These are phyloP conservation scores for Chloris gayana DNA, from an alignment of 176 grass and related monocot genomes.

Conservation along the genomic window DNA sequence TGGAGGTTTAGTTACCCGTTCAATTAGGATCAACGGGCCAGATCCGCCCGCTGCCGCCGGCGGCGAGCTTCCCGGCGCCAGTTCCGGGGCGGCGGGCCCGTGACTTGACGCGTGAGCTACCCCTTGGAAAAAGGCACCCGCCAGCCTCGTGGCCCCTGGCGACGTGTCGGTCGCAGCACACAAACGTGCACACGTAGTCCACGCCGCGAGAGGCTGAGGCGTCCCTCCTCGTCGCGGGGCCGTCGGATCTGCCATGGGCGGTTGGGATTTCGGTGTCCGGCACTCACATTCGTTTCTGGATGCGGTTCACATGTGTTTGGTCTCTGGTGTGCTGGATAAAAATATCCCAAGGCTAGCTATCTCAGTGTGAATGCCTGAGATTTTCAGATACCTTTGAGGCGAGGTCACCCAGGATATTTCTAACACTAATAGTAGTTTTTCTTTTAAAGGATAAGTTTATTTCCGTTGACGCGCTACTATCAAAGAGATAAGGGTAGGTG, in stretches of 20 bases:
- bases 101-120: constrained; percentile 42
- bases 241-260: constrained; percentile 22
- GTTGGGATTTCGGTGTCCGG: background rate
- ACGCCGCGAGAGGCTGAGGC: background rate
- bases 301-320: background rate
- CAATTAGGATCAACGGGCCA: background rate
- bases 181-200: background rate
- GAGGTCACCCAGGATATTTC: background rate
- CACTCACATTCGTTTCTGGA: background rate
- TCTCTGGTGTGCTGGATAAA: background rate
- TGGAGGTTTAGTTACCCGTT: background rate
- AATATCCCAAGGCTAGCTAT: background rate
- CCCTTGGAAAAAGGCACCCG: constrained; percentile 4
- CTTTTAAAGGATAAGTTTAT: background rate
- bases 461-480: constrained; percentile 4
- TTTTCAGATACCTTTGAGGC: constrained; percentile 7
- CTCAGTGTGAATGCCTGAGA: background rate
- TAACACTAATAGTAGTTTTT: background rate
- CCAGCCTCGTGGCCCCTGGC: background rate
- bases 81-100: background rate
- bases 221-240: background rate
- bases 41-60: constrained; percentile 14
- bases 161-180: constrained; percentile 37
- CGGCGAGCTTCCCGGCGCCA: background rate
- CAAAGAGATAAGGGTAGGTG: background rate